phyloP scores from a whole-genome alignment of 2,329 filamentous ascomycete species.

The Cordyceps cateniannulata region DNA sequence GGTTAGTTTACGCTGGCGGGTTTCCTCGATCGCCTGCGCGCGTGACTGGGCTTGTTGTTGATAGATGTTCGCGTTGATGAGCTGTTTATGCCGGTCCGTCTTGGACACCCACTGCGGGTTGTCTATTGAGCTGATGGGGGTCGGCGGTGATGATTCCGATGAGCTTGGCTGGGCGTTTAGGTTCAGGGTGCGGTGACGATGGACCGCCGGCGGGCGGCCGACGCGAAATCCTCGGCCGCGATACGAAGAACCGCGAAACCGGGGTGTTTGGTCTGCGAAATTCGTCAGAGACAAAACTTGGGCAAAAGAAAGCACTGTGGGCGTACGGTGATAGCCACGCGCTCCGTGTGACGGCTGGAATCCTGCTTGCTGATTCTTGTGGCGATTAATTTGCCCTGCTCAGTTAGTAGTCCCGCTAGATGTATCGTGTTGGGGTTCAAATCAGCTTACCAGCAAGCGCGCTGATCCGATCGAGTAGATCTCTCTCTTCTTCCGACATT shows the following conservation, averaged over 20 bases:
- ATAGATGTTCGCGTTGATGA: slow-evolving; percentile 76
- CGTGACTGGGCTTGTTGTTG: slow-evolving; percentile 66
- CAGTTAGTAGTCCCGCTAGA: slow-evolving; percentile 19
- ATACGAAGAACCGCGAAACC: slow-evolving; percentile 28
- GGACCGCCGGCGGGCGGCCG: slow-evolving; percentile 28
- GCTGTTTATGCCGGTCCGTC: slow-evolving; percentile 69
- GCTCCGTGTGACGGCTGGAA: slow-evolving; percentile 22
- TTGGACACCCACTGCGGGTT: slow-evolving; percentile 57
- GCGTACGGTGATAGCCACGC: not conserved
- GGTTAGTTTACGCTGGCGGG: slow-evolving; percentile 49
- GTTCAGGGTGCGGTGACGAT: slow-evolving; percentile 54
- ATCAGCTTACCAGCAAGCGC: slow-evolving; percentile 39
- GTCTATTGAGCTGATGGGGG: slow-evolving; percentile 25
- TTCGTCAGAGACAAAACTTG: not conserved
- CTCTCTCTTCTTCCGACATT: slow-evolving; percentile 45
- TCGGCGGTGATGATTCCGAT: slow-evolving; percentile 32
- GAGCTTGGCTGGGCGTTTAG: slow-evolving; percentile 42
- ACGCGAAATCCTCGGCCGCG: slow-evolving; percentile 29
- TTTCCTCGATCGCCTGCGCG: slow-evolving; percentile 65
- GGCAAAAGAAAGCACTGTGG: not conserved
- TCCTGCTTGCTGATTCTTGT: slow-evolving; percentile 58
- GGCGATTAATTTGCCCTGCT: slow-evolving; percentile 71
- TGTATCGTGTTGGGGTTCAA: slow-evolving; percentile 7
- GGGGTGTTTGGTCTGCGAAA: slow-evolving; percentile 26
- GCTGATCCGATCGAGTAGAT: slow-evolving; percentile 48